These are phyloP conservation scores for Citrus glauca DNA, from an alignment of 345 rosid genomes.

Conservation along the genomic window DNA sequence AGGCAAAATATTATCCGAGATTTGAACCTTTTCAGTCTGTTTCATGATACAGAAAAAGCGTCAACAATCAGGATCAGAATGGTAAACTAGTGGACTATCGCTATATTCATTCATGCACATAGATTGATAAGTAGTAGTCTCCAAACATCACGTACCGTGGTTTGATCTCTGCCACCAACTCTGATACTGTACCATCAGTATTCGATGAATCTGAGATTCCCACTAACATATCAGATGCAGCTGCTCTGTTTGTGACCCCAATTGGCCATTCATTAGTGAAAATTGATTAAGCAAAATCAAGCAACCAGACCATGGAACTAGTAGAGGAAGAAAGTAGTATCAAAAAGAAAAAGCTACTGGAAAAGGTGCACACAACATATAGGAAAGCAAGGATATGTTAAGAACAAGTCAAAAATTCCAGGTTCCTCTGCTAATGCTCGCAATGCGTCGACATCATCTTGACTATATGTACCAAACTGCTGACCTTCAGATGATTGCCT, in stretches of 20 bases:
- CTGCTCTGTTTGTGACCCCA: slow-evolving; percentile 58
- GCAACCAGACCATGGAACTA: not conserved
- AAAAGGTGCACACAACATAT: not conserved
- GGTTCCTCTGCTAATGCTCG: slow-evolving; percentile 93
- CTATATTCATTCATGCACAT: not conserved
- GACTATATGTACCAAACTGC: slow-evolving; percentile 67
- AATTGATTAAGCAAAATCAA: slow-evolving; percentile 45
- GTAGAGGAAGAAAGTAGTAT: not conserved
- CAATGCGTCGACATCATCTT: slow-evolving; percentile 83
- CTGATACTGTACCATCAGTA: slow-evolving; percentile 54
- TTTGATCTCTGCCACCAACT: slow-evolving; percentile 77
- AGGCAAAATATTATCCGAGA: no score
- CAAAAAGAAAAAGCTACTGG: not conserved
- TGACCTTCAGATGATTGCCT: slow-evolving; percentile 50
- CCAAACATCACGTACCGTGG: slow-evolving; percentile 62
- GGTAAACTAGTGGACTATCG: not conserved
- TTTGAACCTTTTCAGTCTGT: not conserved
- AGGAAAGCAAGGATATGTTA: slow-evolving; percentile 71
- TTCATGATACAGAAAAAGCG: not conserved
- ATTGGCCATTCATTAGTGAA: slow-evolving; percentile 94
- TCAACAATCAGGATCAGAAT: slow-evolving; percentile 1
- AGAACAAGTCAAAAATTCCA: slow-evolving; percentile 71
- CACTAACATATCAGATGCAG: slow-evolving; percentile 43
- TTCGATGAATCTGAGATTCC: slow-evolving; percentile 53
- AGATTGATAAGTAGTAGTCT: not conserved